Conservation (phyloP, 208 protist genomes). For the Crithidia expoeki region DNA sequence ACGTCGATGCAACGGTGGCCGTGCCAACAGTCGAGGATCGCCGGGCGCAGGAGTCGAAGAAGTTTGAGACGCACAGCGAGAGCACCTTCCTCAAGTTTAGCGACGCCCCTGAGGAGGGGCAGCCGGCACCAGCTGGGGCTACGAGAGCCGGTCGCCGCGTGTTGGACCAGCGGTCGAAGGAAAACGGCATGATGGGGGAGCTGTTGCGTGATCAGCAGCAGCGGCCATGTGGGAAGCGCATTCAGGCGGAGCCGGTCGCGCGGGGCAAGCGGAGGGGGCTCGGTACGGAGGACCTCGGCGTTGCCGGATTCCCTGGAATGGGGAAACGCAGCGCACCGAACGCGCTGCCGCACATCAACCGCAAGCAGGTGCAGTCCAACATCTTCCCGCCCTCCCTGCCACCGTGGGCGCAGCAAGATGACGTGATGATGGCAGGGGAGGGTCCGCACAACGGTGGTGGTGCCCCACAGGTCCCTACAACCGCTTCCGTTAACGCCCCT, state of each 20-base stretch:
- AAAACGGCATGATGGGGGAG: conserved; percentile 36
- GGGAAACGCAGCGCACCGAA: conserved; percentile 31
- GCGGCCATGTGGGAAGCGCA: conserved; percentile 18
- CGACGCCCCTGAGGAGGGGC: conserved; percentile 22
- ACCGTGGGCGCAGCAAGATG: conserved; percentile 7
- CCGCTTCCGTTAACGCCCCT: neutral
- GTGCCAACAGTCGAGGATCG: conserved; percentile 26
- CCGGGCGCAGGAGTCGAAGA: conserved; percentile 43
- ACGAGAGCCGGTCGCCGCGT: neutral
- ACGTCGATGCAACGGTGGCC: neutral
- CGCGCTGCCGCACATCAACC: conserved; percentile 23
- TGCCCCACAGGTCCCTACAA: neutral
- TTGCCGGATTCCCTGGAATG: conserved; percentile 53
- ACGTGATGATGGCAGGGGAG: neutral
- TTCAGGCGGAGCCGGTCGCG: neutral
- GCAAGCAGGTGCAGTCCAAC: conserved; percentile 33
- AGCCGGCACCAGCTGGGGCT: conserved; percentile 4
- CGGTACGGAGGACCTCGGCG: conserved; percentile 16
- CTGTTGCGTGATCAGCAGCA: conserved; percentile 32
- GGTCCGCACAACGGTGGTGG: neutral
- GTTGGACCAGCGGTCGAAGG: neutral
- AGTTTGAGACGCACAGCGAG: conserved; percentile 54
- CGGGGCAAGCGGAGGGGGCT: neutral
- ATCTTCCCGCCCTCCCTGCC: conserved; percentile 30
- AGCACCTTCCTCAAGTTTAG: conserved; percentile 80